phyloP scores from a whole-genome alignment of 495 filamentous ascomycete genomes.

The Hypoxylon crocopeplum region DNA sequence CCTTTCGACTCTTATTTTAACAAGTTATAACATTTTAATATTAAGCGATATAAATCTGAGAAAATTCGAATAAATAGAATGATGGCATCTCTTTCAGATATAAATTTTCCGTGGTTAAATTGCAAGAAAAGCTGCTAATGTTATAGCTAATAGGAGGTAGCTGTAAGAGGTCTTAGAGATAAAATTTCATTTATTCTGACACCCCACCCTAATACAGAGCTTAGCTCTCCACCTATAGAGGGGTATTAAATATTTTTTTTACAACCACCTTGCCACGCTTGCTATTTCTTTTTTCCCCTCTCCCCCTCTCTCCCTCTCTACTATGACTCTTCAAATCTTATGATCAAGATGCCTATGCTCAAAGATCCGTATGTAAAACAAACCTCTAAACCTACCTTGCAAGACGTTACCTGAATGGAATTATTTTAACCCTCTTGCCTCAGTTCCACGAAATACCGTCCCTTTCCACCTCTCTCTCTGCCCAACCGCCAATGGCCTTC shows the following conservation, averaged over 20 bases:
- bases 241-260: neutral
- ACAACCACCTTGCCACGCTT: neutral
- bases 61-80: no score
- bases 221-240: neutral
- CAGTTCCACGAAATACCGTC: neutral
- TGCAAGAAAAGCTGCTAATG: neutral
- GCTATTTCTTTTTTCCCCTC: neutral
- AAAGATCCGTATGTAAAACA: neutral
- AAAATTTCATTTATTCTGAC: neutral
- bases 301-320: neutral
- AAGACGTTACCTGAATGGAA: neutral
- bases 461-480: neutral
- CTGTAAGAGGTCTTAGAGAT: neutral
- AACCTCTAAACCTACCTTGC: neutral
- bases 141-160: neutral
- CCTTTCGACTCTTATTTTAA: no score
- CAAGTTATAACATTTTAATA: no score
- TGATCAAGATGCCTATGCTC: neutral
- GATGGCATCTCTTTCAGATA: no score
- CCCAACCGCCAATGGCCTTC: neutral
- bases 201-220: neutral
- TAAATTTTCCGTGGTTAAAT: no score
- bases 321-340: neutral
- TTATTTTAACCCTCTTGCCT: neutral
- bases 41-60: no score